Evolutionary conservation across 2,329 filamentous ascomycete genomes (phyloP).

Genomic region (Botryotinia convoluta): DNA sequence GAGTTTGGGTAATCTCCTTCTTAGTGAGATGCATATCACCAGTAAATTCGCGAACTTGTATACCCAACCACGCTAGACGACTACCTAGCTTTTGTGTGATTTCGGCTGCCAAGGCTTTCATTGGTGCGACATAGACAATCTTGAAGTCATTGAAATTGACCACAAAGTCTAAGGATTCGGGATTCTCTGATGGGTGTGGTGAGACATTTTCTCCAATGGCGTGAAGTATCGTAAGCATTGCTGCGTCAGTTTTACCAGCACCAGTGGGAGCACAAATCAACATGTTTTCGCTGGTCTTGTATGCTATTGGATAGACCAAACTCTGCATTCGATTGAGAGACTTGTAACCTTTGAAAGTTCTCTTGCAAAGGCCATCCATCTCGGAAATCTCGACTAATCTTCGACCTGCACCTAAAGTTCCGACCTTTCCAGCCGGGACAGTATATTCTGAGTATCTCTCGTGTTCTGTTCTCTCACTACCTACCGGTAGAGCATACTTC

Average conservation of each 20-base stretch:
- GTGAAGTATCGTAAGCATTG: conserved; percentile 93
- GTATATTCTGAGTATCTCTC: conserved; percentile 83
- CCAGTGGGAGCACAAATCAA: conserved; percentile 96
- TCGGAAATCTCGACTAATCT: conserved; percentile 76
- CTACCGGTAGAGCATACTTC: conserved; percentile 77
- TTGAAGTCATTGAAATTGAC: conserved; percentile 91
- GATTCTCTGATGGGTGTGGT: conserved; percentile 75
- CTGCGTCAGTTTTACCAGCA: conserved; percentile 97
- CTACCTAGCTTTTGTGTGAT: conserved; percentile 93
- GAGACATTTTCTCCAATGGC: conserved; percentile 80
- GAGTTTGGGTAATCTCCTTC: conserved; percentile 89
- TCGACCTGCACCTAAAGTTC: conserved; percentile 67
- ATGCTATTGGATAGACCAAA: conserved; percentile 90
- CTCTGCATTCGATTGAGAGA: conserved; percentile 97
- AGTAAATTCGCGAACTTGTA: conserved; percentile 89
- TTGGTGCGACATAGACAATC: conserved; percentile 96
- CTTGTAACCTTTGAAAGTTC: conserved; percentile 95
- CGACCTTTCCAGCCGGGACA: conserved; percentile 79
- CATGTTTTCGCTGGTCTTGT: conserved; percentile 97
- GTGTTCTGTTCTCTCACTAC: conserved; percentile 68
- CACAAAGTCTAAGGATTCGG: conserved; percentile 71
- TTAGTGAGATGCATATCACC: conserved; percentile 99
- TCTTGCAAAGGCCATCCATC: conserved; percentile 82
- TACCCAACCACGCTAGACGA: conserved; percentile 87
- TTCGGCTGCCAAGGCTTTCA: conserved; percentile 97